These are phyloP conservation scores for Rhizopogon vulgaris DNA, from an alignment of 768 basidiomycete species.

Conservation along the genomic window DNA sequence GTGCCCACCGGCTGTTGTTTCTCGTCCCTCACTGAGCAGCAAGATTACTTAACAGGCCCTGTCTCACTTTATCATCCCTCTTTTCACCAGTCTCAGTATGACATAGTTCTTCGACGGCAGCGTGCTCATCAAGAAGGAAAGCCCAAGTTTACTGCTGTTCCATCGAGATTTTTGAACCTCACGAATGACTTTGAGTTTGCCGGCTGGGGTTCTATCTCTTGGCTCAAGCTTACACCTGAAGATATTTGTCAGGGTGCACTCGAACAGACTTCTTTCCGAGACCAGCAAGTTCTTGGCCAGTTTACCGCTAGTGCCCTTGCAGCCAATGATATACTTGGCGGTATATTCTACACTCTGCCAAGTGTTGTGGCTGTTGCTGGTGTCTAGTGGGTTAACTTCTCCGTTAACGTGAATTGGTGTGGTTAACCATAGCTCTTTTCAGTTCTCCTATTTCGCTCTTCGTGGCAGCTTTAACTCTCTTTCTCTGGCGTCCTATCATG, in stretches of 20 bases:
- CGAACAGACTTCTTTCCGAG: conserved; percentile 22
- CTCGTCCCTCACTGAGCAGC: neutral
- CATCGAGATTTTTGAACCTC: conserved; percentile 59
- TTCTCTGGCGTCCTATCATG: conserved; percentile 73
- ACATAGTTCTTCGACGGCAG: conserved; percentile 56
- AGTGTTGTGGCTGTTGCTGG: conserved; percentile 54
- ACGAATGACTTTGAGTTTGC: conserved; percentile 65
- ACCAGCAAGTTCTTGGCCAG: conserved; percentile 47
- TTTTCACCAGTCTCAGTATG: conserved; percentile 44
- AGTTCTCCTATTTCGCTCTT: conserved; percentile 69
- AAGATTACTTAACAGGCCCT: neutral
- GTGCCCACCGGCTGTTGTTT: neutral
- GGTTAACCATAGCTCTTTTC: neutral
- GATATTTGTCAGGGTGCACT: conserved; percentile 33
- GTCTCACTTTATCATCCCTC: conserved; percentile 28
- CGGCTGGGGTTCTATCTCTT: conserved; percentile 56
- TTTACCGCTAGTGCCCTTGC: conserved; percentile 62
- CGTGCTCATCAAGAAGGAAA: conserved; percentile 41
- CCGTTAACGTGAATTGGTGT: neutral
- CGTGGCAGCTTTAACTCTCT: conserved; percentile 53
- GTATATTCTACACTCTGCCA: conserved; percentile 66
- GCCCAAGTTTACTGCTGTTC: conserved; percentile 32
- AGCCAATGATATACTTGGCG: conserved; percentile 61
- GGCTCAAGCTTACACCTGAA: conserved; percentile 38
- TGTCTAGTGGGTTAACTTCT: conserved; percentile 46